Base-by-base conservation (phyloP, 2,329 filamentous ascomycete genomes). In the Pseudogymnoascus destructans region DNA sequence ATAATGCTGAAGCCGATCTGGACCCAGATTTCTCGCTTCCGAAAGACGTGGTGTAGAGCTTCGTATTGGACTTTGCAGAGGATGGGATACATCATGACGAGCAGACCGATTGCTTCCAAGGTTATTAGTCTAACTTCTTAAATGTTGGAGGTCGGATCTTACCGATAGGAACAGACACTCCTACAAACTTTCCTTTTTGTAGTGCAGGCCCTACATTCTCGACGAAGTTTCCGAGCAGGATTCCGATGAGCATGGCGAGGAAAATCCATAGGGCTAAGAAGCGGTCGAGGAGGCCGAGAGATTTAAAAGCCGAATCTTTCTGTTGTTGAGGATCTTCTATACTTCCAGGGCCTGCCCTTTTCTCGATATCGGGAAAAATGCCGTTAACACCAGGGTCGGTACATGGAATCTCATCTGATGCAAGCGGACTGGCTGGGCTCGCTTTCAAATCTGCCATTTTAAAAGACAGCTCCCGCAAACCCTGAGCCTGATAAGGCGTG, bases 81-180 rank as follows among this genome's bases (percentile, higher is more conserved):
- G 60, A 95, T 95, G 0, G 89, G 90, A 67, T 93, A 95, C 88
- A 95, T 95, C 89, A 95, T 95, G 40, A 95, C 83, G 1, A 95
- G 76, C 0, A 95, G 73, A 0, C 89, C 89, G 54, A 95, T 74
- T 30, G 27, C 27, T 30, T 30, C 27, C 27, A 30, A 11, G 9
- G 1, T 3, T 30, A 3, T 30, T 11, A 30, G 27, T 10, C 2
- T 30, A 2, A 11, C 27, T 11, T 1, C 27, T 30, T 30, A 10
- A 30, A 30, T 30, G 3, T 4, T 11, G 27, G 27, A 30, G 10
- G 9, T 30, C 4, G 19, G 1, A 13, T 23, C 73, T 57, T 68
- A 81, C 79, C 79, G 57, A 85, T 85, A 0, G 82, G 82, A 46
- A 84, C 70, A 13, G 78, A 80, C 3, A 86, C 82, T 0, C 79